These are phyloP conservation scores for Cicer yamashitae DNA, from an alignment of 306 rosid genomes.

Conservation along the genomic window DNA sequence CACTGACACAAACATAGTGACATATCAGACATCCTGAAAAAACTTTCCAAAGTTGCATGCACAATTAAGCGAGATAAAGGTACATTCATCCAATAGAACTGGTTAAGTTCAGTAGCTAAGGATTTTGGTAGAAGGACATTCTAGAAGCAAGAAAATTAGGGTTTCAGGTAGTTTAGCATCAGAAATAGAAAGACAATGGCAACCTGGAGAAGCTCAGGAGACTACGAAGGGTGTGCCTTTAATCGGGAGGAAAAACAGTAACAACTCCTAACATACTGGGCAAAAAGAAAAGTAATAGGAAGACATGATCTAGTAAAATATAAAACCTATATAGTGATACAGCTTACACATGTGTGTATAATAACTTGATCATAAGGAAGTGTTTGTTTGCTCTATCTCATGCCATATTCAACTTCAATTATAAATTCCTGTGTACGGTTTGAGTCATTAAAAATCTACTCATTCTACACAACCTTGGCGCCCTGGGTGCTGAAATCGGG, in stretches of 20 bases:
- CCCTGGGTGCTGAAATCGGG: background rate
- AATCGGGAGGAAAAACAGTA: slow-evolving; percentile 23
- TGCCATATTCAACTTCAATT: slow-evolving; percentile 2
- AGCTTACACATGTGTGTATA: background rate
- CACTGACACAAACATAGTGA: background rate
- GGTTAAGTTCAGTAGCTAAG: background rate
- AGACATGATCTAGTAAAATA: slow-evolving; percentile 11
- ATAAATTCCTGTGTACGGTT: background rate
- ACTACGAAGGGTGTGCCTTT: slow-evolving; percentile 19
- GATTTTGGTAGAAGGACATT: background rate
- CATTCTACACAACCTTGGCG: background rate
- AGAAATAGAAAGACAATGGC: slow-evolving; percentile 2
- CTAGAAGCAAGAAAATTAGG: background rate
- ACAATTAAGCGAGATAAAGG: slow-evolving; percentile 4
- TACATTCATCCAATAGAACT: slow-evolving; percentile 21
- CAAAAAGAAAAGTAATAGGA: slow-evolving; percentile 11
- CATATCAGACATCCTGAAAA: background rate
- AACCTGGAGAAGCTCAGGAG: slow-evolving; percentile 4
- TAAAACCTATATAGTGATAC: slow-evolving; percentile 11
- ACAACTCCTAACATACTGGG: background rate
- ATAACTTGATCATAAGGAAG: background rate
- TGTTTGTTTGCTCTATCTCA: slow-evolving; percentile 2
- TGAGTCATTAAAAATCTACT: slow-evolving; percentile 4
- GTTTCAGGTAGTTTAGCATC: slow-evolving; percentile 4
- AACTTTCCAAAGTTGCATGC: slow-evolving; percentile 17